phyloP scores from a whole-genome alignment of 192 early-diverging fungal genomes.

The Paraglomus brasilianum region DNA sequence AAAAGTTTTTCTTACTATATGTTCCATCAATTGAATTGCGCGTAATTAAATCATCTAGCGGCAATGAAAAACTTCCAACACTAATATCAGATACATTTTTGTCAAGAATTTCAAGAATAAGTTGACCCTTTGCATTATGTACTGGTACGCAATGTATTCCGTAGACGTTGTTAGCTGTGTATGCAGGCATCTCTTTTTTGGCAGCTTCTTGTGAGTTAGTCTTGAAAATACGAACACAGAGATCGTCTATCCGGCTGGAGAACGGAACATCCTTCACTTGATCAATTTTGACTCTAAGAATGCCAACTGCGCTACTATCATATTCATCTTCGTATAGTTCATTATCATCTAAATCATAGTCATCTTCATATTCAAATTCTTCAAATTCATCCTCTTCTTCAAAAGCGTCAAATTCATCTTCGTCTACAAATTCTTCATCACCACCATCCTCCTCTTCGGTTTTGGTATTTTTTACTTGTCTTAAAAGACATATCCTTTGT shows the following conservation, averaged over 20 bases:
- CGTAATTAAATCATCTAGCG: background rate
- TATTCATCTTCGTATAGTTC: too few species aligned
- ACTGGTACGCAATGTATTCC: slow-evolving; percentile 24
- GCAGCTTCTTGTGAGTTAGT: background rate
- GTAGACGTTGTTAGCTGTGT: background rate
- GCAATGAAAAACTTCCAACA: background rate
- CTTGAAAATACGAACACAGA: slow-evolving; percentile 12
- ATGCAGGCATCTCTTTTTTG: background rate
- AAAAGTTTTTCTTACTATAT: too few species aligned
- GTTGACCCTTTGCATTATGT: background rate
- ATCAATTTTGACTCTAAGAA: slow-evolving; percentile 11
- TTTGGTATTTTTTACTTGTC: background rate
- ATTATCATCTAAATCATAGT: too few species aligned
- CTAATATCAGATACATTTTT: slow-evolving; percentile 2
- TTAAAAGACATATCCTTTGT: slow-evolving; percentile 16
- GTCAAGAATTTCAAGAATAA: slow-evolving; percentile 22
- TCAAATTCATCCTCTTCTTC: background rate
- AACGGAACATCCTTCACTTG: background rate
- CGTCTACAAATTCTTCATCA: background rate
- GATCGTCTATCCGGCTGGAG: background rate
- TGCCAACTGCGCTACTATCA: background rate
- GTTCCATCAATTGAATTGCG: background rate
- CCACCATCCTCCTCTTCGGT: background rate
- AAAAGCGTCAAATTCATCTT: background rate
- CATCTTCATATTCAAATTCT: too few species aligned